Evolutionary conservation across 2,329 filamentous ascomycete genomes (phyloP), one percentile per base, ranked within the genome.

Genomic region (Colletotrichum sp.): DNA sequence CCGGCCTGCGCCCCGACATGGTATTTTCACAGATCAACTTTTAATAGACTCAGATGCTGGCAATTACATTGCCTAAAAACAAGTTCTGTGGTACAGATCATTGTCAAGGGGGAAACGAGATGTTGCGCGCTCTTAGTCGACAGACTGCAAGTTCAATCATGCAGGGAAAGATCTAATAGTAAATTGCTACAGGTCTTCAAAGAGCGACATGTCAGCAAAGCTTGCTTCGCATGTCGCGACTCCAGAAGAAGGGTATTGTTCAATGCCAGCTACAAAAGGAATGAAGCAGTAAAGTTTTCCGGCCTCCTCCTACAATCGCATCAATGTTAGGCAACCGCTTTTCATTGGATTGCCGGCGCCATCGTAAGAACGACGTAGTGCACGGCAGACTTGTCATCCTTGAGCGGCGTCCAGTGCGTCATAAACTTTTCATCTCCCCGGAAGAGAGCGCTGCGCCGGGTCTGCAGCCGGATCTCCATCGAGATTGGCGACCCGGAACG

Each of bases 401-500:
- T 79, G 26, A 79, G n/a, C 5, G 78, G 78, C 39, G 78, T 77
- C 78, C 78, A 79, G 66, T 78, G 75, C 26, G 77, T 78, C 30
- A 69, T 32, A n/a, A 79, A 77, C 8, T 52, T 71, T 71, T 78
- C 77, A 60, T 82, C 80, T 4, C 76, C 69, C 6, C 80, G 78
- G 60, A 82, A 82, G 13, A 78, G 55, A 21, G 80, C 80, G 34
- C 79, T 81, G 28, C 80, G 78, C 26, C 77, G 72, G 8, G 80
- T 82, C 76, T 81, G 80, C 21, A 82, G 75, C 5, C 80, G 80
- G 28, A 82, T 44, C 55, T 81, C 79, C 4, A 80, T 75, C 34
- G 80, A 81, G 64, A 82, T 79, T 13, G 86, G 84, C 28, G 79
- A 79, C 67, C 85, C 85, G 30, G 78, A 79, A 2, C 75, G 75